Conservation (phyloP, 495 filamentous ascomycete species). For the Polyplosphaeria fusca region DNA sequence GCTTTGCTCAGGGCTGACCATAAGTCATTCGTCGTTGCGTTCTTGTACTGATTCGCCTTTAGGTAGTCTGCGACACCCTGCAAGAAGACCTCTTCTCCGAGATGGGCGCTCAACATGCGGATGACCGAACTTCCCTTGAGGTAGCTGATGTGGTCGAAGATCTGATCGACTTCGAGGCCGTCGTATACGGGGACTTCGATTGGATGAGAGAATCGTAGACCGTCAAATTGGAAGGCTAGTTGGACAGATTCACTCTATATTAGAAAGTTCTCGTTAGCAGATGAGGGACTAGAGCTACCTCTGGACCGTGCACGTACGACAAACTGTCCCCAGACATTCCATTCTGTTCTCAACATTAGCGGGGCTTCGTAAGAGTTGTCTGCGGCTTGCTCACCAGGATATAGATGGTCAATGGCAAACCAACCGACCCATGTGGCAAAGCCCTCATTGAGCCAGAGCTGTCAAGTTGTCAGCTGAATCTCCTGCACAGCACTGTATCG, state of each 20-base stretch:
- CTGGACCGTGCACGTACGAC: slow-evolving; percentile 61
- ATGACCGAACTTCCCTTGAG: slow-evolving; percentile 93
- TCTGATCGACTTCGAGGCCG: slow-evolving; percentile 90
- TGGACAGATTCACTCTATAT: slow-evolving; percentile 79
- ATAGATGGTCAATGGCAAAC: slow-evolving; percentile 85
- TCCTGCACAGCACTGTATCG: neutral
- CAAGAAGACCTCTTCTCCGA: slow-evolving; percentile 82
- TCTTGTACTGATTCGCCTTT: slow-evolving; percentile 79
- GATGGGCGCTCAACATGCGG: slow-evolving; percentile 85
- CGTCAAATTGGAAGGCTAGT: slow-evolving; percentile 84
- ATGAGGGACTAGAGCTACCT: slow-evolving; percentile 46
- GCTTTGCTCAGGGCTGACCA: slow-evolving; percentile 89
- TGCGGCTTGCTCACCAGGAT: slow-evolving; percentile 59
- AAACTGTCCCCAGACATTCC: slow-evolving; percentile 94
- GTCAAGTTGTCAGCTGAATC: neutral
- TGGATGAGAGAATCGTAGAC: slow-evolving; percentile 84
- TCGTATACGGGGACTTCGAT: slow-evolving; percentile 91
- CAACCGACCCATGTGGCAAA: slow-evolving; percentile 99
- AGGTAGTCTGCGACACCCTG: slow-evolving; percentile 85
- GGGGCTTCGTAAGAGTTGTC: neutral
- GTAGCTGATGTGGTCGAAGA: slow-evolving; percentile 95
- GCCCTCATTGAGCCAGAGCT: slow-evolving; percentile 84
- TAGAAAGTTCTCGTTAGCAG: slow-evolving; percentile 29
- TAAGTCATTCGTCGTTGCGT: slow-evolving; percentile 88
- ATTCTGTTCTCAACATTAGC: slow-evolving; percentile 54